Evolutionary conservation across 2,329 filamentous ascomycete genomes (phyloP), one percentile per base, ranked within the genome.

Genomic region (Penicillium sp.): DNA sequence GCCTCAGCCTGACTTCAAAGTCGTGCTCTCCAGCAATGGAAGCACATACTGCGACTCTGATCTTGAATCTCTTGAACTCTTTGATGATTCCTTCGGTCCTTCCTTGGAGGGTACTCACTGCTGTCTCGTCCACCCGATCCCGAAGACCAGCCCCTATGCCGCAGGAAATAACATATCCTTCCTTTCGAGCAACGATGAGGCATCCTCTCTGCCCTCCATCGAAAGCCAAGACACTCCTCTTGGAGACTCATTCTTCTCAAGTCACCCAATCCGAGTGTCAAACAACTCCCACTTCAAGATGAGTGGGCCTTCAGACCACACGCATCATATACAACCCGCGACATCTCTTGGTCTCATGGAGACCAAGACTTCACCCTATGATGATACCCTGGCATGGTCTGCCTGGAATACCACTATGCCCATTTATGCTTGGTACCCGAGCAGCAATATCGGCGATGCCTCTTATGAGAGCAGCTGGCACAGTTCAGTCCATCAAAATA

Each of bases 101-200:
- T 27, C 7, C 8, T 14, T 2, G 1, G 21, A 10, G 5, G 38
- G 45, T 9, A n/a, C n/a, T 2, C 31, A 51, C 5, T 32, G 27
- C 13, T 29, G 29, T 21, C 52, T 54, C 9, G 32, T 55, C 5
- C 62, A 66, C 18, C 56, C 62, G 31, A 41, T 53, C 18, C 54
- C 54, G n/a, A 48, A 11, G 9, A 41, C n/a, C 18, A 41, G 13
- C 13, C 48, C 50, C 32, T 31, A 7, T 40, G 50, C 56, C 21
- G 24, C 50, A 3, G 18, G 47, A 5, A 54, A 49, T 32, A 52
- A 55, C 27, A 47, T 61, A 8, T 54, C 53, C 1, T 59, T 62
- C 5, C 46, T 56, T 8, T 41, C 47, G 2, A 44, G 46, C 8
- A 45, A 29, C 5, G 57, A 62, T 2, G 55, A 59, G 0, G 48